Conservation (phyloP, 2,329 filamentous ascomycete species). For the Fusarium multiceps region DNA sequence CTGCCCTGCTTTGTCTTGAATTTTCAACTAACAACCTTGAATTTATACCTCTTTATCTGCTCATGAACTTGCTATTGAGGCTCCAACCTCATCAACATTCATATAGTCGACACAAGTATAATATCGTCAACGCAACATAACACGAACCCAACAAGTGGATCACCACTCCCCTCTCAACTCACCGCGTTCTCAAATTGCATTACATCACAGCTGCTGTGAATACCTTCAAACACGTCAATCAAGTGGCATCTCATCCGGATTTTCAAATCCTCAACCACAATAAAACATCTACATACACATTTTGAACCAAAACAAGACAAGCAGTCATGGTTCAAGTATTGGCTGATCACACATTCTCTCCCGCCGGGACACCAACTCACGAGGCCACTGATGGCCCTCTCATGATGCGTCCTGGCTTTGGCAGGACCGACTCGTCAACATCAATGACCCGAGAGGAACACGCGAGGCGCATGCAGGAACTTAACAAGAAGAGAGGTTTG, state of each 20-base stretch:
- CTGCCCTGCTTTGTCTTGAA: slow-evolving; percentile 1
- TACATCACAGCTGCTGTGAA: slow-evolving; percentile 5
- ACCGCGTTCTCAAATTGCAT: slow-evolving; percentile 10
- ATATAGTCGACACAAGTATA: slow-evolving; percentile 31
- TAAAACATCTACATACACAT: slow-evolving; percentile 2
- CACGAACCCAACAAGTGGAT: slow-evolving; percentile 7
- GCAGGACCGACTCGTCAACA: slow-evolving; percentile 40
- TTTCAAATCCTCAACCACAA: not conserved
- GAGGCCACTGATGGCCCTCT: slow-evolving; percentile 41
- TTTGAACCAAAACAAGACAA: not conserved
- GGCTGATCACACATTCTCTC: slow-evolving; percentile 46
- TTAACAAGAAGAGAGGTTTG: slow-evolving; percentile 51
- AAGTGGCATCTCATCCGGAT: slow-evolving; percentile 1
- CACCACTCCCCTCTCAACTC: slow-evolving; percentile 11
- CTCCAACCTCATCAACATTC: slow-evolving; percentile 27
- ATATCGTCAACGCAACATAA: slow-evolving; percentile 42
- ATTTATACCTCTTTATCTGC: slow-evolving; percentile 36
- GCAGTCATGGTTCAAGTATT: slow-evolving; percentile 51
- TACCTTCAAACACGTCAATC: slow-evolving; percentile 14
- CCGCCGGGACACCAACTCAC: slow-evolving; percentile 38
- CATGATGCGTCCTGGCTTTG: slow-evolving; percentile 39
- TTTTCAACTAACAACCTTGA: slow-evolving; percentile 23
- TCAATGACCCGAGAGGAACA: slow-evolving; percentile 57
- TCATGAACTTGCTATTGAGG: slow-evolving; percentile 47
- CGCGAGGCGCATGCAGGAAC: slow-evolving; percentile 52